Base-by-base conservation (phyloP, 768 basidiomycete genomes). In the Podaxis mareebaensis region DNA sequence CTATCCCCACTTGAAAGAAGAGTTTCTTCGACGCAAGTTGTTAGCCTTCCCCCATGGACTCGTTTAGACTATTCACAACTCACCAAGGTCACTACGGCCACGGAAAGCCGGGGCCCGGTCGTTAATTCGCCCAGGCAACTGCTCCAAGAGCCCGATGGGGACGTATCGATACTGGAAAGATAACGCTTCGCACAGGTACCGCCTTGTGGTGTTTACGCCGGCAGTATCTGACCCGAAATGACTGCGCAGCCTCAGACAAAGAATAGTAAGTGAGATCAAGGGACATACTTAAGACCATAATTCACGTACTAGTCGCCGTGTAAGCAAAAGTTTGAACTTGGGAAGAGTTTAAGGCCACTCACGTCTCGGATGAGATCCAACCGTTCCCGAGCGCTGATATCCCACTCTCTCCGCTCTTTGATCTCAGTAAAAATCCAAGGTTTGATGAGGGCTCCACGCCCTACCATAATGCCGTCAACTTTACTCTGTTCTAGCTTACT, bases 91-190 rank as follows among this genome's bases (percentile, higher is more conserved):
- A 74, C 90, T 86, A 22, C 97, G 85, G 1, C 96, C 96, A 12
- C 82, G 81, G 78, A 92, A 99, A 0, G 91, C 85, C 0, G 94
- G 93, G 0, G 96, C 87, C 11, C 97, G 86, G 61, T 99, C 96
- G 71, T 99, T 99, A 67, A 99, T 87, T 64, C 83, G 81, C 2
- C 81, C 85, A 0, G 96, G 95, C 26, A 95, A 77, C 0, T 71
- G 77, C 73, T 99, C 96, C 20, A 99, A 83, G 6, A 99, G 78
- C 0, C 97, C 97, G 53, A 99, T 89, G 6, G 97, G 97, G 53
- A 98, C 79, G 72, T 99, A 99, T 51, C 97, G 93, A 74, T 96
- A 91, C 70, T 95, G 93, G 83, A 99, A 99, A 0, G 95, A 96
- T 2, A 99, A 81, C 0, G 94, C 89, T 77, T 99, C 97, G 73